Evolutionary conservation across 2,329 filamentous ascomycete genomes (phyloP).

Genomic region (Fusarium sublunatum): DNA sequence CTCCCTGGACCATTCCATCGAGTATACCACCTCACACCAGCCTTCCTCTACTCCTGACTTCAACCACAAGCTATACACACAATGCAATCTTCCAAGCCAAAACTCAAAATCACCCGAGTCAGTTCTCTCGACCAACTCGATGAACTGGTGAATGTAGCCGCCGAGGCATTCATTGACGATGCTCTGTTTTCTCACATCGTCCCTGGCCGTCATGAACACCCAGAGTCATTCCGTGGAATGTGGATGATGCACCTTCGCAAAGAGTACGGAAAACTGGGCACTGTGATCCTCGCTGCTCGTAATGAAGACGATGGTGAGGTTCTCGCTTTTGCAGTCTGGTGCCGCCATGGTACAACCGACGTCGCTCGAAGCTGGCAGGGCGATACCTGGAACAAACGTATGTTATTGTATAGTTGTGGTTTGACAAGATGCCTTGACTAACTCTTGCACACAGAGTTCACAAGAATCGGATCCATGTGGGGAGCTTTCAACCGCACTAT

Average conservation of each 20-base stretch:
- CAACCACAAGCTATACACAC: neutral
- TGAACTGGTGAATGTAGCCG: constrained; percentile 6
- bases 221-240: constrained; percentile 16
- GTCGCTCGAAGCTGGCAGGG: constrained; percentile 29
- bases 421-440: rapidly evolving
- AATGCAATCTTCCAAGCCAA: neutral
- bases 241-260: constrained; percentile 7
- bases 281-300: constrained; percentile 9
- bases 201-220: constrained; percentile 10
- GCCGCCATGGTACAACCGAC: constrained; percentile 25
- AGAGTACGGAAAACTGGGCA: constrained; percentile 19
- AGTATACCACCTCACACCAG: neutral
- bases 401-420: neutral
- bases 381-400: constrained; percentile 29
- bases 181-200: constrained; percentile 8
- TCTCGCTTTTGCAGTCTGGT: constrained; percentile 26
- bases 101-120: constrained; percentile 11
- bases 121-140: constrained; percentile 8
- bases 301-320: neutral
- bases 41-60: neutral
- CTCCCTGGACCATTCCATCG: too few relatives aligned
- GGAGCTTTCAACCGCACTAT: neutral
- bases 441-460: neutral
- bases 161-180: constrained; percentile 20
- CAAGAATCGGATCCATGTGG: constrained; percentile 1